These are phyloP conservation scores for Dichotomopilus funicola DNA, from an alignment of 2,329 filamentous ascomycete genomes.

Conservation along the genomic window DNA sequence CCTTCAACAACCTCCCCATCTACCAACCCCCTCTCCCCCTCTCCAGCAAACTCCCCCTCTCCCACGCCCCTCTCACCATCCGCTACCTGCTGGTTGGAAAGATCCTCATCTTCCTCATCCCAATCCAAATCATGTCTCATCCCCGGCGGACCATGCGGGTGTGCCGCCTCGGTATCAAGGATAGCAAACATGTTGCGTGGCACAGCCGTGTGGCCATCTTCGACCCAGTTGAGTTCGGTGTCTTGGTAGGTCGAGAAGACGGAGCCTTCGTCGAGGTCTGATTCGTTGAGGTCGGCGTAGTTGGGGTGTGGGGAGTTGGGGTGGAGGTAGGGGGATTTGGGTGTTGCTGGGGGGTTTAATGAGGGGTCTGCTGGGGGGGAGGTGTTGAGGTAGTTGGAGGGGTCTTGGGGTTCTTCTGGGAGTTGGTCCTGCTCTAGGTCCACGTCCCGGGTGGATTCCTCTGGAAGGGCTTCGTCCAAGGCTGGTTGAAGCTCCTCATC, in stretches of 20 bases:
- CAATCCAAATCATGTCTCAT: conserved; percentile 11
- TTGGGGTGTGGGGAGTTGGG: too few species aligned
- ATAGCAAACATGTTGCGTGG: conserved; percentile 13
- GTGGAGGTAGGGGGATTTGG: too few species aligned
- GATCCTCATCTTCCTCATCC: neutral
- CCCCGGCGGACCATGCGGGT: conserved; percentile 7
- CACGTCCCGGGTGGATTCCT: neutral
- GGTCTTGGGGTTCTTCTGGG: neutral
- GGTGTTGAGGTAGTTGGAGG: neutral
- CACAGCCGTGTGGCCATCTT: conserved; percentile 1
- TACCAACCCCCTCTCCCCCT: neutral
- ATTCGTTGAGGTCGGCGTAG: neutral
- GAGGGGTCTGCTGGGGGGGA: too few species aligned
- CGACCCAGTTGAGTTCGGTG: neutral
- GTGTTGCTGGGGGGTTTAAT: too few species aligned
- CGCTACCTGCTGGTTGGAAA: neutral
- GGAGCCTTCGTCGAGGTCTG: neutral
- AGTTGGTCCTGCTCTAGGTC: neutral
- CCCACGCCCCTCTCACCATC: neutral
- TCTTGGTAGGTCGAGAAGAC: neutral
- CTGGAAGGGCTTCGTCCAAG: neutral
- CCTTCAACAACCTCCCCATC: neutral
- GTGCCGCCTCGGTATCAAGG: conserved; percentile 11
- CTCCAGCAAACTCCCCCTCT: neutral
- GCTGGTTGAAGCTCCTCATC: neutral